Percentiles rank a stretch among this genome's conserved stretches.
phyloP scores from a whole-genome alignment of 2,329 filamentous ascomycete species.

The Laburnicola sp. region DNA sequence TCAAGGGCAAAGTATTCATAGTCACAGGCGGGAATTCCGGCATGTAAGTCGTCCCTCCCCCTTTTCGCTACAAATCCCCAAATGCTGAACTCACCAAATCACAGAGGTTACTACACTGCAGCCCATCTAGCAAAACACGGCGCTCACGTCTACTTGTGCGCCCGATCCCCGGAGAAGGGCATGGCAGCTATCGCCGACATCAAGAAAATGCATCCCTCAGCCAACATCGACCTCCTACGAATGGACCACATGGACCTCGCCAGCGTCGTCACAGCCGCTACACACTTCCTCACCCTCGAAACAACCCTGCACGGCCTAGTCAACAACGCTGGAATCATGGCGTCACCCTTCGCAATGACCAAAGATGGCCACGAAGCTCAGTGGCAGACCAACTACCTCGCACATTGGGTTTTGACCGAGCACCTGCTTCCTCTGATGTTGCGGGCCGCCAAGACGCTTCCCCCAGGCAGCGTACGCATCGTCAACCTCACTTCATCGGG shows the following conservation, averaged over 20 bases:
- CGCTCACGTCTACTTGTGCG: constrained; percentile 33
- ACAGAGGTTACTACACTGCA: constrained; percentile 22
- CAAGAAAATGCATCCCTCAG: constrained; percentile 28
- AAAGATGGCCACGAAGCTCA: constrained; percentile 51
- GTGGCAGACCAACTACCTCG: constrained; percentile 53
- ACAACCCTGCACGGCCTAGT: constrained; percentile 46
- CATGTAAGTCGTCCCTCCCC: constrained; percentile 11
- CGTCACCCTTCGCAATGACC: constrained; percentile 35
- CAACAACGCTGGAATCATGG: constrained; percentile 46
- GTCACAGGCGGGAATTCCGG: constrained; percentile 15
- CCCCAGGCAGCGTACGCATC: constrained; percentile 37
- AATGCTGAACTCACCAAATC: constrained; percentile 9
- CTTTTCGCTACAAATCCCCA: not conserved
- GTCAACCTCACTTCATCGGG: constrained; percentile 24
- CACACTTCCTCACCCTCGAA: constrained; percentile 26
- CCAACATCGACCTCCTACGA: constrained; percentile 30
- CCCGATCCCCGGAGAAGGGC: constrained; percentile 48
- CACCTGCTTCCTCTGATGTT: constrained; percentile 39
- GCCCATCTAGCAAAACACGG: constrained; percentile 19
- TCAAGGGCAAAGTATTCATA: constrained; percentile 11
- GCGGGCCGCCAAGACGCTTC: constrained; percentile 25
- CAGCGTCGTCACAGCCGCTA: constrained; percentile 39
- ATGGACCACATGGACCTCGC: constrained; percentile 43
- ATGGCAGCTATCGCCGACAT: constrained; percentile 41
- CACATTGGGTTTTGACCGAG: constrained; percentile 51